A percentile compares a stretch with the other conserved stretches of the same genome.
These are phyloP conservation scores for Xanthoparmelia taractica DNA, from an alignment of 495 filamentous ascomycete genomes.

Conservation along the genomic window DNA sequence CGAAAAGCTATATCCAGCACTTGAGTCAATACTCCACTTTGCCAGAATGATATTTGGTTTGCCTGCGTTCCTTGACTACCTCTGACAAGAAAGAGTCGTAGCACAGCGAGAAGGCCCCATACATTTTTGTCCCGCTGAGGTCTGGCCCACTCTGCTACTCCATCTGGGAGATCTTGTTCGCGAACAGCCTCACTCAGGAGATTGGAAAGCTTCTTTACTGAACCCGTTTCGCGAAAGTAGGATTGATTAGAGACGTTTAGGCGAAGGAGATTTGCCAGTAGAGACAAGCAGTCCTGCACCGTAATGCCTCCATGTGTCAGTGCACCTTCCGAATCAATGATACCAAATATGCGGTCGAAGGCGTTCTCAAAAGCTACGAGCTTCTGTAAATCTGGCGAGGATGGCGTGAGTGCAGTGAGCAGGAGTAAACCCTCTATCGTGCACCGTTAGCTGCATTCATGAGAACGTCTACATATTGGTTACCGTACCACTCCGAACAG, in stretches of 20 bases:
- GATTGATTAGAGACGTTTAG: slow-evolving; percentile 90
- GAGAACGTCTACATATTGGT: neutral
- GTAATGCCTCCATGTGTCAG: slow-evolving; percentile 79
- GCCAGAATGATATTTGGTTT: slow-evolving; percentile 82
- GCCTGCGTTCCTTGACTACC: slow-evolving; percentile 70
- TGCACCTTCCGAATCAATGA: slow-evolving; percentile 75
- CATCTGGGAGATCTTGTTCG: slow-evolving; percentile 49
- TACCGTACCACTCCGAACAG: slow-evolving; percentile 69
- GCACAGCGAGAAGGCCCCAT: slow-evolving; percentile 78
- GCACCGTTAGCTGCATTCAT: neutral
- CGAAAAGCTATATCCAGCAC: slow-evolving; percentile 79
- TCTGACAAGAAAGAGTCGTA: slow-evolving; percentile 73
- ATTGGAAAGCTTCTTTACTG: slow-evolving; percentile 61
- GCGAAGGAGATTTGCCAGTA: slow-evolving; percentile 83
- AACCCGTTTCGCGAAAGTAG: slow-evolving; percentile 86
- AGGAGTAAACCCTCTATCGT: slow-evolving; percentile 56
- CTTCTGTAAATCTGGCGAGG: slow-evolving; percentile 81
- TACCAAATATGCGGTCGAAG: slow-evolving; percentile 75
- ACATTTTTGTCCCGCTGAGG: slow-evolving; percentile 82
- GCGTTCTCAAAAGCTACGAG: slow-evolving; percentile 90
- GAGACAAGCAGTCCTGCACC: slow-evolving; percentile 88
- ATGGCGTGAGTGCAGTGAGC: slow-evolving; percentile 59
- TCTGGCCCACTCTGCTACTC: slow-evolving; percentile 62
- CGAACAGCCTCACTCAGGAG: slow-evolving; percentile 59
- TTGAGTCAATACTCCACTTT: slow-evolving; percentile 71